phyloP scores from a whole-genome alignment of 495 filamentous ascomycete genomes.

The Parachaetomium inaequale region DNA sequence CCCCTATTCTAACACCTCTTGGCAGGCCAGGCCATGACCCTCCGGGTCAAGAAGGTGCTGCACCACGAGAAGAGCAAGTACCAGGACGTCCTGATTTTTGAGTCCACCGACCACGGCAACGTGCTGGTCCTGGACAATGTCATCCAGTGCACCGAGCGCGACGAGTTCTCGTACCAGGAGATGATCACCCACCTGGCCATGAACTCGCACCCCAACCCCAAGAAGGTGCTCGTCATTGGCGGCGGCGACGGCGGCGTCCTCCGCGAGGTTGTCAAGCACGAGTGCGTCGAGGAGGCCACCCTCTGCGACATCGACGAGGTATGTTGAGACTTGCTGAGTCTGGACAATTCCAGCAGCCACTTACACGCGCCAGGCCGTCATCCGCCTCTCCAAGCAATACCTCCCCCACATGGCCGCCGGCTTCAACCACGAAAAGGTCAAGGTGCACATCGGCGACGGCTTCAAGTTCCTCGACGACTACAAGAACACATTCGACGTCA shows the following conservation, averaged over 20 bases:
- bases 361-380: slow-evolving; percentile 66
- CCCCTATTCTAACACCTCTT: not conserved
- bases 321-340: slow-evolving; percentile 18
- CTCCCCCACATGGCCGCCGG: slow-evolving; percentile 91
- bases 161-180: slow-evolving; percentile 99
- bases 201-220: slow-evolving; percentile 96
- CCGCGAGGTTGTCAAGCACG: slow-evolving; percentile 97
- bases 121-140: slow-evolving; percentile 99
- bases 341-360: not conserved
- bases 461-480: slow-evolving; percentile 94
- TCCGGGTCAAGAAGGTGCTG: slow-evolving; percentile 94
- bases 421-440: slow-evolving; percentile 89
- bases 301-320: slow-evolving; percentile 99
- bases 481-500: slow-evolving; percentile 96
- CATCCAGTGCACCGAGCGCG: slow-evolving; percentile 96
- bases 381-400: slow-evolving; percentile 97
- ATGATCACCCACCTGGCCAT: slow-evolving; percentile 99
- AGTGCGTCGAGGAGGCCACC: slow-evolving; percentile 83
- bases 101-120: slow-evolving; percentile 93
- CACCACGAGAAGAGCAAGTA: slow-evolving; percentile 99
- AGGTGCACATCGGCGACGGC: slow-evolving; percentile 88
- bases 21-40: slow-evolving; percentile 87
- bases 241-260: slow-evolving; percentile 96
- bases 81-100: slow-evolving; percentile 97
- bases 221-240: slow-evolving; percentile 97